Evolutionary conservation across 176 grass and related monocot species (phyloP).

Genomic region (Olyra latifolia): DNA sequence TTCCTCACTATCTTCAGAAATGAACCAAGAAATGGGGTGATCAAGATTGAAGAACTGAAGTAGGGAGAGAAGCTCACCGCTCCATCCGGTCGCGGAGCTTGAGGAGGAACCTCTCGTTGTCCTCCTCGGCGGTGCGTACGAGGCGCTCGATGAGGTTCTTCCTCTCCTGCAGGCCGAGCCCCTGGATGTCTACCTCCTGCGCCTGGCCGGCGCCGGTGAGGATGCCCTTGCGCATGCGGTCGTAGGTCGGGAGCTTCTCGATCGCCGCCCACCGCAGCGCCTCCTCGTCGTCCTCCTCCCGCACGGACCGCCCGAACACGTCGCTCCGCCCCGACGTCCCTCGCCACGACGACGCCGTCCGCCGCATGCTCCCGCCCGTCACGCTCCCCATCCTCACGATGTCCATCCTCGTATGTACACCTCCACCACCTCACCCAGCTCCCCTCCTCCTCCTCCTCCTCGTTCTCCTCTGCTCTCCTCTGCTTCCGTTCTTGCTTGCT

Average conservation of each 20-base stretch:
- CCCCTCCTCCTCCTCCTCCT: not conserved
- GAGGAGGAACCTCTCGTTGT: constrained; percentile 89
- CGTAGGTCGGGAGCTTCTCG: constrained; percentile 92
- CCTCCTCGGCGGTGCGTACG: constrained; percentile 84
- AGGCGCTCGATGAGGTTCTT: constrained; percentile 82
- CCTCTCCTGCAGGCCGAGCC: constrained; percentile 56
- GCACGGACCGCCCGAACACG: constrained; percentile 57
- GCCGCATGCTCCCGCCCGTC: constrained; percentile 34
- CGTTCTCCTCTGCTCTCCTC: not conserved
- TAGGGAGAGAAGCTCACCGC: constrained; percentile 43
- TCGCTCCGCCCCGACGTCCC: constrained; percentile 45
- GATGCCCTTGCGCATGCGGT: constrained; percentile 84
- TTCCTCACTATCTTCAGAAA: not conserved
- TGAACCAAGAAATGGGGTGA: not conserved
- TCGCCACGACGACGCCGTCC: constrained; percentile 62
- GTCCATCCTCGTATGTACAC: constrained; percentile 23
- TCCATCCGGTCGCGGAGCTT: constrained; percentile 92
- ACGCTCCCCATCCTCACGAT: constrained; percentile 42
- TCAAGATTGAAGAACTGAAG: not conserved
- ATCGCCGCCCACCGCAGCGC: constrained; percentile 90
- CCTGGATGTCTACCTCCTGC: constrained; percentile 67
- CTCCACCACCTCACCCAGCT: not conserved
- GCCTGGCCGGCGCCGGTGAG: constrained; percentile 20
- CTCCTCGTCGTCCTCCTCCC: constrained; percentile 94
- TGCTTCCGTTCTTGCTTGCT: not conserved